phyloP scores from a whole-genome alignment of 129 eudicot genomes.

The Calendula officinalis region DNA sequence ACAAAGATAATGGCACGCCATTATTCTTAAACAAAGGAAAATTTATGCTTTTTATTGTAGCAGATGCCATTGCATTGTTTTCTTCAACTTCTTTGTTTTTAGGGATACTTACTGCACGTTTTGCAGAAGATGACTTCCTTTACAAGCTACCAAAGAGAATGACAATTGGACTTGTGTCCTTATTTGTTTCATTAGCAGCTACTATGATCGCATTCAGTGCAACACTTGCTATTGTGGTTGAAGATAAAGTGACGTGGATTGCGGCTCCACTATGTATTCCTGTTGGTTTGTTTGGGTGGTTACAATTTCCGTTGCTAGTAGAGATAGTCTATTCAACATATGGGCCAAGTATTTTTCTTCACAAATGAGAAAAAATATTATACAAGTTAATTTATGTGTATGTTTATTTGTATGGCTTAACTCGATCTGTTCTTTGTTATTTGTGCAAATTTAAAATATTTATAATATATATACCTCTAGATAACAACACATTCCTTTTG shows the following conservation, averaged over 20 bases:
- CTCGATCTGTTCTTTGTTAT: too few species aligned
- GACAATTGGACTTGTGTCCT: constrained; percentile 23
- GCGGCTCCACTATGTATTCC: constrained; percentile 23
- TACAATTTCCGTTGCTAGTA: constrained; percentile 21
- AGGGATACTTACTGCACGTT: constrained; percentile 27
- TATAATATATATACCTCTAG: too few species aligned
- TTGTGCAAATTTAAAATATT: too few species aligned
- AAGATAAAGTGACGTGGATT: constrained; percentile 17
- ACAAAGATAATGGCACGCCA: constrained; percentile 14
- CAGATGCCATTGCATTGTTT: constrained; percentile 23
- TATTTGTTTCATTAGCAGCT: constrained; percentile 24
- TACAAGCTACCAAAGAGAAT: constrained; percentile 21
- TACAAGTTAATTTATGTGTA: background rate
- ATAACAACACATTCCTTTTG: too few species aligned
- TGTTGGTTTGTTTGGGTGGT: constrained; percentile 8
- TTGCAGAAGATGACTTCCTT: constrained; percentile 17
- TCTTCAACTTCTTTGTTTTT: constrained; percentile 29
- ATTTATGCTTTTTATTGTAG: constrained; percentile 21
- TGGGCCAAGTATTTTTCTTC: constrained; percentile 16
- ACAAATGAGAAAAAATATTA: background rate
- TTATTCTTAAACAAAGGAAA: constrained; percentile 1
- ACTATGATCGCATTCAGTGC: constrained; percentile 26
- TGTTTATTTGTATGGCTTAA: background rate
- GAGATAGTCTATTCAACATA: constrained; percentile 16
- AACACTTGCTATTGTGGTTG: constrained; percentile 19